Percentiles rank a stretch among this genome's conserved stretches.
Evolutionary conservation across 2,329 filamentous ascomycete species (phyloP).

Genomic region (Hymenoscyphus repandus): DNA sequence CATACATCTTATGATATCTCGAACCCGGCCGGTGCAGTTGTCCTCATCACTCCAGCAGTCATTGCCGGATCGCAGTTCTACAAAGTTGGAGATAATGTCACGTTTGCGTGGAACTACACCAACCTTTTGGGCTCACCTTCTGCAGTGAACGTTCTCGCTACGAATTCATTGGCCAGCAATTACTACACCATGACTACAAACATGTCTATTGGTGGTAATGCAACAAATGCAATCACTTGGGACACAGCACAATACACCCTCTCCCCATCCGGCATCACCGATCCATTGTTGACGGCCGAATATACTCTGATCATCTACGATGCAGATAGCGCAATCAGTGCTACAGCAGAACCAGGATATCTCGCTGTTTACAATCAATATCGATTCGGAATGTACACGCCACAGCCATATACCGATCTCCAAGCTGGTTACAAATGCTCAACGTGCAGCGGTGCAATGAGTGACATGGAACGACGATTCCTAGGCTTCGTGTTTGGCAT

Average conservation of each 20-base stretch:
- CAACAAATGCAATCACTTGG: constrained; percentile 50
- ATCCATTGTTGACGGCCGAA: constrained; percentile 46
- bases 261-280: constrained; percentile 8
- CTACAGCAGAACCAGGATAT: constrained; percentile 50
- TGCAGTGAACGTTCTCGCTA: constrained; percentile 54
- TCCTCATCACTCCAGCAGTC: constrained; percentile 47
- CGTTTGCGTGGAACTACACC: constrained; percentile 63
- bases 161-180: constrained; percentile 45
- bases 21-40: constrained; percentile 46
- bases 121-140: constrained; percentile 52
- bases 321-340: constrained; percentile 45
- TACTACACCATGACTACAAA: constrained; percentile 60
- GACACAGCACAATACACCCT: constrained; percentile 47
- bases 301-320: constrained; percentile 62
- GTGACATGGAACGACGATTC: constrained; percentile 42
- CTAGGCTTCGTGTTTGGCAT: constrained; percentile 48
- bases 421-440: constrained; percentile 47
- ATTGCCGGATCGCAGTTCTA: constrained; percentile 45
- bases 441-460: constrained; percentile 49
- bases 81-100: constrained; percentile 55
- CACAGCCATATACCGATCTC: constrained; percentile 46
- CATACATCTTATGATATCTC: constrained; percentile 37
- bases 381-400: constrained; percentile 53
- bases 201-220: constrained; percentile 49
- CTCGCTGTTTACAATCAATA: constrained; percentile 44